phyloP scores from a whole-genome alignment of 257 asterid genomes.

The Phtheirospermum japonicum region DNA sequence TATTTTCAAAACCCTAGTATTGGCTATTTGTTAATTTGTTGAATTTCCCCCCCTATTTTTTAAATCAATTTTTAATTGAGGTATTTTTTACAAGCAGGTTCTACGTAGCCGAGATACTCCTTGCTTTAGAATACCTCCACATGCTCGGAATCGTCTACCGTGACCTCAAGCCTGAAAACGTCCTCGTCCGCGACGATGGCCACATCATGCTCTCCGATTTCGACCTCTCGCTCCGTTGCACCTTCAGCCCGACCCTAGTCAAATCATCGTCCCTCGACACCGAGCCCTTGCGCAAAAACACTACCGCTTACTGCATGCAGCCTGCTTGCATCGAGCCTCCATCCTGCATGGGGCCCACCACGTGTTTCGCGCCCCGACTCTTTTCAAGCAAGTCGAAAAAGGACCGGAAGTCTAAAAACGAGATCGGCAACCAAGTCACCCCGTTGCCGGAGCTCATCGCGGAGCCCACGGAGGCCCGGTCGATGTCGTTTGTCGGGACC shows the following conservation, averaged over 20 bases:
- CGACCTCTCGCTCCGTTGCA: conserved; percentile 54
- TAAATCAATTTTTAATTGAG: neutral
- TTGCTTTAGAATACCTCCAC: conserved; percentile 57
- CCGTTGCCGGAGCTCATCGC: conserved; percentile 63
- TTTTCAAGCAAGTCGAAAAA: conserved; percentile 48
- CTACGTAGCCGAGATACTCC: conserved; percentile 60
- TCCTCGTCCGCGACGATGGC: conserved; percentile 59
- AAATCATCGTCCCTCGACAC: conserved; percentile 38
- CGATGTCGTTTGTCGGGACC: conserved; percentile 68
- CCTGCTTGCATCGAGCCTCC: conserved; percentile 56
- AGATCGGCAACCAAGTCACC: conserved; percentile 47
- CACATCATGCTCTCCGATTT: conserved; percentile 60
- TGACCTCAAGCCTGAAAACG: conserved; percentile 60
- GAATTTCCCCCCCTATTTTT: too few species aligned
- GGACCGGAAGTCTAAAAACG: conserved; percentile 48
- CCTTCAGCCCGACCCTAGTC: conserved; percentile 57
- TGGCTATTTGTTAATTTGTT: too few species aligned
- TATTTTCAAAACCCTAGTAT: too few species aligned
- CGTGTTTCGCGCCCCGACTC: conserved; percentile 54
- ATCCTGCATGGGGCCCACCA: conserved; percentile 49
- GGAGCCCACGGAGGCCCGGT: conserved; percentile 61
- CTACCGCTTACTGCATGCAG: conserved; percentile 43
- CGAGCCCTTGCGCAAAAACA: conserved; percentile 31
- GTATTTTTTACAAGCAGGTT: conserved; percentile 36
- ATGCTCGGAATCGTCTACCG: conserved; percentile 69